Conservation (phyloP, 306 rosid species). For the Boehmeria nivea region DNA sequence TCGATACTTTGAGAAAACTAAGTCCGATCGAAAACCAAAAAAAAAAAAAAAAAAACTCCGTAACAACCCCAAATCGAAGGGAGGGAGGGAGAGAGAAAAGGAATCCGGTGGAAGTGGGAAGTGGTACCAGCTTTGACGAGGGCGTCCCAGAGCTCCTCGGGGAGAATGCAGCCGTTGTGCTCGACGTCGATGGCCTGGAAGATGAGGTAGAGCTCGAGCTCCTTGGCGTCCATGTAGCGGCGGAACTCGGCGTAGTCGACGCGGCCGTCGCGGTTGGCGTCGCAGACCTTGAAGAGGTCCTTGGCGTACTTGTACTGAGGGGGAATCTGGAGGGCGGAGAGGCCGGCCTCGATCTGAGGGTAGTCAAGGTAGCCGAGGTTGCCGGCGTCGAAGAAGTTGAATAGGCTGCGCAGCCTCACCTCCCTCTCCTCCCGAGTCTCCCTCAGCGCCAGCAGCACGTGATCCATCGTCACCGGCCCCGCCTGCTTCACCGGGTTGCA, state of each 20-base stretch:
- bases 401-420: conserved; percentile 51
- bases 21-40: too few species aligned
- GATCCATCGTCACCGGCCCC: conserved; percentile 78
- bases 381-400: conserved; percentile 64
- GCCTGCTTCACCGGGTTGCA: conserved; percentile 56
- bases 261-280: conserved; percentile 66
- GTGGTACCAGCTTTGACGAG: conserved; percentile 79
- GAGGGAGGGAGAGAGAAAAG: not conserved
- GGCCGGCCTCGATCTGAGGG: conserved; percentile 69
- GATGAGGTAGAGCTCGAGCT: conserved; percentile 83
- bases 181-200: conserved; percentile 94
- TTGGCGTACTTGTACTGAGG: conserved; percentile 77
- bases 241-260: conserved; percentile 73
- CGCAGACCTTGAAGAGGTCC: conserved; percentile 75
- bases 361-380: conserved; percentile 61
- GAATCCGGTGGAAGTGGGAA: too few species aligned
- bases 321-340: conserved; percentile 76
- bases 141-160: conserved; percentile 96
- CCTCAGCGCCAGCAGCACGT: conserved; percentile 69
- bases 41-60: not conserved
- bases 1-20: too few species aligned
- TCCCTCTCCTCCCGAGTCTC: conserved; percentile 87
- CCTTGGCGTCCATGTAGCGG: conserved; percentile 86
- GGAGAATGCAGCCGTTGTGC: conserved; percentile 84
- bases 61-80: not conserved